These are phyloP conservation scores for Colletotrichum aenigma DNA, from an alignment of 2,329 filamentous ascomycete species.

Conservation along the genomic window DNA sequence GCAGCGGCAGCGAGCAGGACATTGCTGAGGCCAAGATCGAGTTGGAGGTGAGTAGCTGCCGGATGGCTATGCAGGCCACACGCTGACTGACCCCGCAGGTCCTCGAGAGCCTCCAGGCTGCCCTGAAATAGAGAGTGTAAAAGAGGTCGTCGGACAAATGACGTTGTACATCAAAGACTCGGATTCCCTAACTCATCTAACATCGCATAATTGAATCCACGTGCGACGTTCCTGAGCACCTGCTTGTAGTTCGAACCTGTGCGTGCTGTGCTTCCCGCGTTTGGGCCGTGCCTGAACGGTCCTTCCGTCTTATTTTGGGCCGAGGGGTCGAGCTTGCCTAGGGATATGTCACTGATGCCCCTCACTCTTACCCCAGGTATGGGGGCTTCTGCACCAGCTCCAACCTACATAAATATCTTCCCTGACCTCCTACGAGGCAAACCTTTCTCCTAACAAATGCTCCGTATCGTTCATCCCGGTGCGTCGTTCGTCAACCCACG, in stretches of 20 bases:
- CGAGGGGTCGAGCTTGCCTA: not conserved
- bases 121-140: slow-evolving; percentile 75
- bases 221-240: slow-evolving; percentile 18
- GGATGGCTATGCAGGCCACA: not conserved
- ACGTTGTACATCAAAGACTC: slow-evolving; percentile 45
- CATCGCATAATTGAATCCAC: slow-evolving; percentile 24
- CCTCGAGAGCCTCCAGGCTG: slow-evolving; percentile 81
- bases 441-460: slow-evolving; percentile 6
- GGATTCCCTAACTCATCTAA: slow-evolving; percentile 23
- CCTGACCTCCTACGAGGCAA: slow-evolving; percentile 19
- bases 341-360: not conserved
- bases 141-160: slow-evolving; percentile 33
- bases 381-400: not conserved
- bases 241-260: not conserved
- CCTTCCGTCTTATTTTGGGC: not conserved
- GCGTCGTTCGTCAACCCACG: not conserved
- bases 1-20: slow-evolving; percentile 92
- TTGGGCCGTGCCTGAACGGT: not conserved
- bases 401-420: not conserved
- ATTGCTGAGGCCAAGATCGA: slow-evolving; percentile 99
- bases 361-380: not conserved
- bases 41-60: slow-evolving; percentile 74
- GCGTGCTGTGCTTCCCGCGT: not conserved
- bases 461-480: not conserved
- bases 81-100: slow-evolving; percentile 61